Percentiles rank a stretch among this genome's conserved stretches.
phyloP scores from a whole-genome alignment of 2,329 filamentous ascomycete genomes.

The Aureobasidium leucospermi region DNA sequence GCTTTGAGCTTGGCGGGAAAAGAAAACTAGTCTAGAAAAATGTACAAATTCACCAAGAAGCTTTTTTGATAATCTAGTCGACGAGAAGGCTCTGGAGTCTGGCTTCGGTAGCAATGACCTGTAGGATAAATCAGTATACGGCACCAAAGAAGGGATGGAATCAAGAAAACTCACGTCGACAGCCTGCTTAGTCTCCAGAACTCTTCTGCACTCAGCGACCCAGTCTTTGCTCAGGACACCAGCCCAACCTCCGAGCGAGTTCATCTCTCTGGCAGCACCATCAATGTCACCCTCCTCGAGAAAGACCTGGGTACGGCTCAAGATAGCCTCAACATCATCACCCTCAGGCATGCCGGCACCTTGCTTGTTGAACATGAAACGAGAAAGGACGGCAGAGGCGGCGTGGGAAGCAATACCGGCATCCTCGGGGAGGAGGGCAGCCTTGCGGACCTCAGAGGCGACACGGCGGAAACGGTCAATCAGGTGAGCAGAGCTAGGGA shows the following conservation, averaged over 20 bases:
- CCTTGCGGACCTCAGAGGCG: slow-evolving; percentile 86
- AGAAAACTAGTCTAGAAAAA: slow-evolving; percentile 11
- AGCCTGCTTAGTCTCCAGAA: slow-evolving; percentile 91
- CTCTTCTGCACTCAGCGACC: slow-evolving; percentile 82
- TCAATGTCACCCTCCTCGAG: slow-evolving; percentile 92
- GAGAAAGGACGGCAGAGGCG: slow-evolving; percentile 81
- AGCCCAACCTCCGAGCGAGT: slow-evolving; percentile 84
- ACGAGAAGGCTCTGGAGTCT: slow-evolving; percentile 80
- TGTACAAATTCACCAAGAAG: slow-evolving; percentile 11
- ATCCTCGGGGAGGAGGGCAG: slow-evolving; percentile 82
- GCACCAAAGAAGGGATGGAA: not conserved
- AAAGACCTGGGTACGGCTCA: slow-evolving; percentile 80
- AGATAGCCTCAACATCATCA: slow-evolving; percentile 86
- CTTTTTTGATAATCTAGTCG: slow-evolving; percentile 46
- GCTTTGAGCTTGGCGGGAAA: slow-evolving; percentile 1
- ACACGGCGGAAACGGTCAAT: slow-evolving; percentile 95
- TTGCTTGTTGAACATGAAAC: slow-evolving; percentile 90
- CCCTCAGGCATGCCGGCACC: slow-evolving; percentile 65
- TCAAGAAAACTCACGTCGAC: slow-evolving; percentile 65
- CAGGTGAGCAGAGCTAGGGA: slow-evolving; percentile 74
- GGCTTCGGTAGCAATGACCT: slow-evolving; percentile 87
- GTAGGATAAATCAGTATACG: slow-evolving; percentile 18
- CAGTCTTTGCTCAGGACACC: slow-evolving; percentile 93
- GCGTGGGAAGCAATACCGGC: slow-evolving; percentile 93
- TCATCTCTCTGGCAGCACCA: slow-evolving; percentile 89